Evolutionary conservation across 2,329 filamentous ascomycete species (phyloP).

Genomic region (Phyllosticta citriasiana): DNA sequence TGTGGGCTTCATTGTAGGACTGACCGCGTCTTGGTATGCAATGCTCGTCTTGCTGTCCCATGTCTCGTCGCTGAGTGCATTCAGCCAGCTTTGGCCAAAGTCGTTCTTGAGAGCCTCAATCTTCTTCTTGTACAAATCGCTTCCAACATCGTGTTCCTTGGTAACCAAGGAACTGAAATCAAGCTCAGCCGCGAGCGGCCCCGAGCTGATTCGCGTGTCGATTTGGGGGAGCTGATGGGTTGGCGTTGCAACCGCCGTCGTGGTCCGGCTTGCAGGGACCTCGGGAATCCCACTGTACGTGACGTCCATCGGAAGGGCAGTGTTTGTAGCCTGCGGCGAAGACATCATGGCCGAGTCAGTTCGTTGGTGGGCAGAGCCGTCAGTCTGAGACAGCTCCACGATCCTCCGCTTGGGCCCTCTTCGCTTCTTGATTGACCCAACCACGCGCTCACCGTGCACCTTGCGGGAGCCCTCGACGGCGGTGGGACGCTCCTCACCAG

Average conservation of each 20-base stretch:
- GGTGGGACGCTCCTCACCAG: background rate
- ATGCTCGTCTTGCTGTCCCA: conserved; percentile 31
- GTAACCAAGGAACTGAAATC: conserved; percentile 8
- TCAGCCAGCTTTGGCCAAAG: conserved; percentile 80
- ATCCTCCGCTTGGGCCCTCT: conserved; percentile 48
- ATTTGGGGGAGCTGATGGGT: conserved; percentile 7
- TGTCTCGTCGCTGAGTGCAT: conserved; percentile 68
- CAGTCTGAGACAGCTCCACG: conserved; percentile 44
- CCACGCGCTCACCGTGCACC: background rate
- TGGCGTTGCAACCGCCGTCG: background rate
- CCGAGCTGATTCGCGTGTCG: conserved; percentile 18
- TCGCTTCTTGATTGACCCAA: conserved; percentile 20
- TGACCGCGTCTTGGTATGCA: conserved; percentile 9
- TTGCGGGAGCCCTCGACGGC: background rate
- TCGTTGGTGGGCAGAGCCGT: conserved; percentile 14
- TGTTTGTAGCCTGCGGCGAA: background rate
- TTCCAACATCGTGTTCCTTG: conserved; percentile 54
- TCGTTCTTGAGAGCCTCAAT: conserved; percentile 78
- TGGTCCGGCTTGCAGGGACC: conserved; percentile 16
- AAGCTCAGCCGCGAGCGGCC: conserved; percentile 13
- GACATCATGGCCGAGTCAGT: conserved; percentile 9
- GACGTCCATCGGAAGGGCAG: conserved; percentile 7
- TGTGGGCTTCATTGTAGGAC: conserved; percentile 22
- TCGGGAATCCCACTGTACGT: conserved; percentile 19
- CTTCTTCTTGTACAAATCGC: conserved; percentile 76